Evolutionary conservation across 2,329 filamentous ascomycete species (phyloP), one percentile per base, ranked within the genome.

Genomic region (Pleomassaria siparia): DNA sequence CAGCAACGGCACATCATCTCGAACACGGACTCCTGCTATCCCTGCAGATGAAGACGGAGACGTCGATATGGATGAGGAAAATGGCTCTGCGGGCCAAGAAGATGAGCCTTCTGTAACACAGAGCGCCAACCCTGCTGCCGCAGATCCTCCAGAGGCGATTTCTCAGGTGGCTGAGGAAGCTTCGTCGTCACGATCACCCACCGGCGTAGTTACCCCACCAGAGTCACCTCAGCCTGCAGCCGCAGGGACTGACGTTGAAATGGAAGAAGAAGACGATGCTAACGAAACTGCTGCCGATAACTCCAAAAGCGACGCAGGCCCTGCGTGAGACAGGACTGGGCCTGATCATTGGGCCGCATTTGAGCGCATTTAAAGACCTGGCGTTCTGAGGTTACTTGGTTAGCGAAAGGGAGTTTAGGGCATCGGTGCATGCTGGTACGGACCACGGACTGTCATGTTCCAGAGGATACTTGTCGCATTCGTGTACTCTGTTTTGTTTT

Each of bases 201-300:
- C 60, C 21, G 64, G 59, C 8, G 63, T 67, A 13, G 63, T 67
- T 10, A 69, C 67, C 2, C 67, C 67, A 8, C 67, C 67, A n/a
- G 65, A 69, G 25, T 70, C 67, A 8, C 67, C 67, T 16, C 56
- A 55, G 15, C 44, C 47, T 9, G 11, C 46, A n/a, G 21, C n/a
- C n/a, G n/a, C 46, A 18, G 46, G 40, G 9, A 39, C 20, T 18
- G 66, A 70, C 41, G 64, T 70, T 1, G 64, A 68, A 8, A 69
- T 70, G 66, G 60, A 52, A 9, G 61, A 59, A 1, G 54, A 53
- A 1, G 59, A 62, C n/a, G 58, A 56, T 2, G 54, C 53, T 1
- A 58, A 62, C 18, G 58, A 58, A 3, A 51, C 55, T 2, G 35
- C 55, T 2, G 35, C 36, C 18, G 15, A n/a, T n/a, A 39, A 47